Base-by-base conservation (phyloP, 78 protist genomes). In the Trichosphaerium sp. region DNA sequence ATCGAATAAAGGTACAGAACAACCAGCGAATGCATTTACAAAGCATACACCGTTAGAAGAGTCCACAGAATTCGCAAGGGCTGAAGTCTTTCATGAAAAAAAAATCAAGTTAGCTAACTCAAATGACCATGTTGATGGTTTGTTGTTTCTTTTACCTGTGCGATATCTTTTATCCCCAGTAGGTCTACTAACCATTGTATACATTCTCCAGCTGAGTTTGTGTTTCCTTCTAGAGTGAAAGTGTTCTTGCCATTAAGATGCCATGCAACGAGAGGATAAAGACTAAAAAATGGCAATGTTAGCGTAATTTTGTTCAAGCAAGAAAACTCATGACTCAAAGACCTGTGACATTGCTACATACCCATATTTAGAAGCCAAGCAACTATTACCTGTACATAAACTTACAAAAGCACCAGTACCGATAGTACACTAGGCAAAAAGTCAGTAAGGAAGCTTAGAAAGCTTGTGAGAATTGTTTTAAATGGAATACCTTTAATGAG, bases 201-300 rank as follows among this genome's bases (percentile, higher is more conserved):
- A 11, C 42, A 75, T 1, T 75, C 71, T 35, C 84, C 84, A 1
- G 75, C 71, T 8, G 72, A 54, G 71, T 70, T 65, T n/a, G 72
- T 77, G 21, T 60, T 68, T 5, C 77, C 84, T 18, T 78, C 84
- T 77, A 78, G 69, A 0, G 70, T 15, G 44, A 55, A 78, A 66
- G 60, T 37, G 10, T 61, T 41, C 1, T 78, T 71, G 0, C 11
- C 5, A 0, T 40, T 40, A 29, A 78, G 60, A 28, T 65, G 69
- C 84, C 84, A 78, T 14, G 74, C 84, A 26, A 78, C 49, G 61
- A 67, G 31, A 15, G 84, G 84, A 41, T 78, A 78, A 69, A 78
- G 60, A 23, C 84, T 77, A 21, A 54, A 32, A 34, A 34, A 10
- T 10, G 6, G 25, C 10, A 32, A 54, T 10, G 10, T 37, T 29